Conservation (phyloP, 2,329 filamentous ascomycete species). For the Colletotrichum sp. region DNA sequence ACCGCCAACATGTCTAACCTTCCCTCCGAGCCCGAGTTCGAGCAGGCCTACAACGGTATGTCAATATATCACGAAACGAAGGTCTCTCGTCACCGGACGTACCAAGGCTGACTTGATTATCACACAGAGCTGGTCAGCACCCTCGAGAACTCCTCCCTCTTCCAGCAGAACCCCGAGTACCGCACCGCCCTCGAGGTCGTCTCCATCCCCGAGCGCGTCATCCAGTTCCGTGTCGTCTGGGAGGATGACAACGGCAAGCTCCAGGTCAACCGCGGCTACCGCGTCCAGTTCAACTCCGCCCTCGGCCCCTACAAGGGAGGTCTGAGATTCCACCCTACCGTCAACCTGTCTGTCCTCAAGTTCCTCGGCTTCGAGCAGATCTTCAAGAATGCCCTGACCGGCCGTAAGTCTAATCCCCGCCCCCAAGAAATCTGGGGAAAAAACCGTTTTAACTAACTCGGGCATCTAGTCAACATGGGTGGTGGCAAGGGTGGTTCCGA, state of each 20-base stretch:
- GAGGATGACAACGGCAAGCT: constrained; percentile 90
- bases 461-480: constrained; percentile 79
- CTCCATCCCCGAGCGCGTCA: constrained; percentile 90
- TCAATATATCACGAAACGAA: background rate
- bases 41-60: constrained; percentile 96
- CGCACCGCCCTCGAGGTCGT: constrained; percentile 86
- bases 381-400: constrained; percentile 99
- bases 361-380: constrained; percentile 99
- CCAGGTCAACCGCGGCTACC: constrained; percentile 96
- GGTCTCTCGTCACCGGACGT: background rate
- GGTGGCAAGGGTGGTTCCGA: constrained; percentile 98
- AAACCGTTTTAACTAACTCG: constrained; percentile 18
- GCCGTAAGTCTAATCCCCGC: constrained; percentile 63
- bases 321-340: constrained; percentile 89
- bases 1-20: constrained; percentile 76
- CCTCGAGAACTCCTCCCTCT: constrained; percentile 91
- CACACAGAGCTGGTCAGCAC: constrained; percentile 86
- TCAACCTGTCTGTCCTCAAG: constrained; percentile 79
- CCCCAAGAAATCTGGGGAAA: background rate
- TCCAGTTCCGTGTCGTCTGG: constrained; percentile 98
- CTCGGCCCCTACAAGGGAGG: constrained; percentile 98
- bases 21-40: constrained; percentile 91
- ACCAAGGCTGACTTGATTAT: constrained; percentile 24
- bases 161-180: constrained; percentile 94
- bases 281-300: constrained; percentile 98